These are phyloP conservation scores for Carex scoparia DNA, from an alignment of 176 grass and related monocot species.

Conservation along the genomic window DNA sequence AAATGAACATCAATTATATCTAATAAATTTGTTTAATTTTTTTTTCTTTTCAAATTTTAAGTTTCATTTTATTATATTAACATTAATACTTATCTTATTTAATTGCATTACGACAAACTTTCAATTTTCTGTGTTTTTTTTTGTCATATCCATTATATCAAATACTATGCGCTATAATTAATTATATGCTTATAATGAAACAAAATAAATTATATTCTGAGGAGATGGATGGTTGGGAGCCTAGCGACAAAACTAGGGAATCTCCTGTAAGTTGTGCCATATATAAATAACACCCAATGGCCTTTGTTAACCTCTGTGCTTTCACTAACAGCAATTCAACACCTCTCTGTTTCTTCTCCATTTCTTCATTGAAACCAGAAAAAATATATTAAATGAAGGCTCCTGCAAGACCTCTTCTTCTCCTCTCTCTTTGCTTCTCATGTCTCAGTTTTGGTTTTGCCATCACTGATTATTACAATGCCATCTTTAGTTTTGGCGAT, in stretches of 20 bases:
- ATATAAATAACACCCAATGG: conserved; percentile 9
- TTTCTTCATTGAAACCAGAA: neutral
- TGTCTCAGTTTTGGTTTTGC: conserved; percentile 11
- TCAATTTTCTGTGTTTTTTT: neutral
- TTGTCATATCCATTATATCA: neutral
- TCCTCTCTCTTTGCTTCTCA: conserved; percentile 15
- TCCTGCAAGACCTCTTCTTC: neutral
- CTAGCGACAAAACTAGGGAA: conserved; percentile 10
- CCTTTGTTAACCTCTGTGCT: neutral
- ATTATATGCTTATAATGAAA: neutral
- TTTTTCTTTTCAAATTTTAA: neutral
- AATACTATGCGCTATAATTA: neutral
- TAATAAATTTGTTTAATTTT: neutral
- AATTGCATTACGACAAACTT: neutral
- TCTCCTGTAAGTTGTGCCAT: neutral
- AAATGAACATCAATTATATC: no score
- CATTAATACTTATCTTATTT: neutral
- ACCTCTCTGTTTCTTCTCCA: conserved; percentile 10
- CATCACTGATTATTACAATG: conserved; percentile 20
- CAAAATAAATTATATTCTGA: neutral
- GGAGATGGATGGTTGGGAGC: neutral
- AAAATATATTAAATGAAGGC: neutral
- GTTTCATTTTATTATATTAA: neutral
- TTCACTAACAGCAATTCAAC: conserved; percentile 12
- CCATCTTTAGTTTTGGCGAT: conserved; percentile 56